Evolutionary conservation across 2,329 filamentous ascomycete species (phyloP).

Genomic region (Phaeosphaeria sp.): DNA sequence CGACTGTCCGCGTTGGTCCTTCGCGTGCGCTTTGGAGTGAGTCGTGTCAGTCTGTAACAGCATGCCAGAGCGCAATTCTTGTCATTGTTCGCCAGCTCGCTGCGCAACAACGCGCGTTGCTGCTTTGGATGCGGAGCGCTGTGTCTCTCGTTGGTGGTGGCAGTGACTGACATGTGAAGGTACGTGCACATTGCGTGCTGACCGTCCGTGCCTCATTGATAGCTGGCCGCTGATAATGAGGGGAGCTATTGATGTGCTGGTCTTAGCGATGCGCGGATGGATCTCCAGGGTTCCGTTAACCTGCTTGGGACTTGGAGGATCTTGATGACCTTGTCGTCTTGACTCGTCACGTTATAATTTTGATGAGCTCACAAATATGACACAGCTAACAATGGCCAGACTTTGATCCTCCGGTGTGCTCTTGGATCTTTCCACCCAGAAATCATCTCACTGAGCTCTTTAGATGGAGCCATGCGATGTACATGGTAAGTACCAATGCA

Average conservation of each 20-base stretch:
- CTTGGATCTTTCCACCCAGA: not conserved
- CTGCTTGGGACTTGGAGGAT: not conserved
- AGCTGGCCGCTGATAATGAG: slow-evolving; percentile 8
- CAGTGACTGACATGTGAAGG: slow-evolving; percentile 1
- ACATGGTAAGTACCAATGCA: not conserved
- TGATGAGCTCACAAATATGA: not conserved
- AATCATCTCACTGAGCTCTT: not conserved
- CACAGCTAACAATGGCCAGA: not conserved
- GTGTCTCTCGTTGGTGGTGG: slow-evolving; percentile 3
- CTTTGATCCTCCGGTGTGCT: not conserved
- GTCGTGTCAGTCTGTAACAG: not conserved
- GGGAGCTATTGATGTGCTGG: slow-evolving; percentile 7
- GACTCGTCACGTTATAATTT: not conserved
- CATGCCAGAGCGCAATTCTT: not conserved
- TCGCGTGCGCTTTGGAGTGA: not conserved
- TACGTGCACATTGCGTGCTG: slow-evolving; percentile 15
- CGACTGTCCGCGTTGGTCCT: not conserved
- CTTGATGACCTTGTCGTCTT: not conserved
- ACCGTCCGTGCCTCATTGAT: slow-evolving; percentile 11
- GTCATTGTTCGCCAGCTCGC: not conserved
- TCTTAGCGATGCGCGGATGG: slow-evolving; percentile 8
- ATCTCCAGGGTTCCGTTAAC: slow-evolving; percentile 4
- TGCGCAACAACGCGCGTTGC: not conserved
- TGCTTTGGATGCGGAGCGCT: slow-evolving; percentile 5
- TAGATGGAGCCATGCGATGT: not conserved